These are phyloP conservation scores for Chaetomium globosum DNA, from an alignment of 2,329 filamentous ascomycete genomes.

Conservation along the genomic window DNA sequence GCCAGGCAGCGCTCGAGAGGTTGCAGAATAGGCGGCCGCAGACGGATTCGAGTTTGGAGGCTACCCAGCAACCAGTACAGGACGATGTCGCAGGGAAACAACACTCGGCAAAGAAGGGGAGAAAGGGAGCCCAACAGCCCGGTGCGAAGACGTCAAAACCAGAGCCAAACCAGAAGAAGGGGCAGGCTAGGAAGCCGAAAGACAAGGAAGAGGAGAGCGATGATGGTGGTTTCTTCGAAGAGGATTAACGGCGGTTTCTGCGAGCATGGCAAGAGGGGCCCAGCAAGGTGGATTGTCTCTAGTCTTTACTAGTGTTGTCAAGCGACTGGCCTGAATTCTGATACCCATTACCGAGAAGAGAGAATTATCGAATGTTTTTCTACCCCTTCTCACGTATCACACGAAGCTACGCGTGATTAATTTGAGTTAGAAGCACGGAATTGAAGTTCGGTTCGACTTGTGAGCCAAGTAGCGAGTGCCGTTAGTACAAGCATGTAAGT, in stretches of 20 bases:
- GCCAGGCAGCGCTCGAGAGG: slow-evolving; percentile 53
- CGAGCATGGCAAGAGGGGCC: not conserved
- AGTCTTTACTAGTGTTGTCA: not conserved
- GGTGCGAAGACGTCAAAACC: slow-evolving; percentile 7
- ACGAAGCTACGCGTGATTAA: too few species aligned
- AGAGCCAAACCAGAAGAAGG: slow-evolving; percentile 12
- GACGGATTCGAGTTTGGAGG: slow-evolving; percentile 28
- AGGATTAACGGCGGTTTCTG: slow-evolving; percentile 27
- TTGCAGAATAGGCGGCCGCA: slow-evolving; percentile 56
- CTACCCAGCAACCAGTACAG: not conserved
- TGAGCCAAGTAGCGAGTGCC: too few species aligned
- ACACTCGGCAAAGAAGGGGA: slow-evolving; percentile 10
- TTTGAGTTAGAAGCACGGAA: too few species aligned
- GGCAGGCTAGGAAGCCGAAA: not conserved
- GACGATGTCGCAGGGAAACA: not conserved
- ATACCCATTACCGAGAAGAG: slow-evolving; percentile 30
- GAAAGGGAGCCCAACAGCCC: slow-evolving; percentile 14
- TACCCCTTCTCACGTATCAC: too few species aligned
- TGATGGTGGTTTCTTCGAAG: slow-evolving; percentile 63
- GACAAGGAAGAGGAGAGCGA: slow-evolving; percentile 43
- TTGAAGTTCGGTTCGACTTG: too few species aligned
- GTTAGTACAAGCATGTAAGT: too few species aligned
- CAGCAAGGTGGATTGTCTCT: not conserved
- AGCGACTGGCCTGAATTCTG: slow-evolving; percentile 27
- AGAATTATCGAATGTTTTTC: too few species aligned